Evolutionary conservation across 768 basidiomycete genomes (phyloP).

Genomic region (Leccinum longicurvipes): DNA sequence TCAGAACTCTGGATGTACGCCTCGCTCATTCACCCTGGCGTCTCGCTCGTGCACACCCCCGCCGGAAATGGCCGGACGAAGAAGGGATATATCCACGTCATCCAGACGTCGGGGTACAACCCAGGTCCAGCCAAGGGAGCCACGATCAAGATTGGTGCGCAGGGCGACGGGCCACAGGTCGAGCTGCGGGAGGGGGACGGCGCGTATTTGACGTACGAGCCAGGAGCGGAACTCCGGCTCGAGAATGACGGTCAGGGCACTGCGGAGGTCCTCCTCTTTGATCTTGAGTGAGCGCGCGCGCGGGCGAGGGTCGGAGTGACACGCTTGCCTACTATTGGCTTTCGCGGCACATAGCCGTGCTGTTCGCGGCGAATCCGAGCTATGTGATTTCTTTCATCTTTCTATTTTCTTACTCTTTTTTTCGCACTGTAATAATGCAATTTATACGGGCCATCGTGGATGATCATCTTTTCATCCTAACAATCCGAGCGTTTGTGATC

Average conservation of each 20-base stretch:
- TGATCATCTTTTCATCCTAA: slow-evolving; percentile 7
- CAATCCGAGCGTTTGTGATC: neutral
- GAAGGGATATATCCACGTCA: slow-evolving; percentile 81
- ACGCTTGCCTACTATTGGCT: neutral
- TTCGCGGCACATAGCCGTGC: neutral
- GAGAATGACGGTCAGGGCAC: slow-evolving; percentile 63
- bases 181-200: slow-evolving; percentile 86
- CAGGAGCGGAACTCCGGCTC: slow-evolving; percentile 34
- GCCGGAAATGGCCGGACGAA: slow-evolving; percentile 33
- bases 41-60: slow-evolving; percentile 52
- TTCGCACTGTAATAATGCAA: slow-evolving; percentile 1
- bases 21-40: slow-evolving; percentile 60
- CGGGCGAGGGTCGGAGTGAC: neutral
- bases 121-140: slow-evolving; percentile 53
- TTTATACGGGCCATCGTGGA: neutral
- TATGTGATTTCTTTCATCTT: neutral
- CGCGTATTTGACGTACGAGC: slow-evolving; percentile 60
- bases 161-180: slow-evolving; percentile 38
- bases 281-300: slow-evolving; percentile 48
- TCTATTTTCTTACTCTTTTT: neutral
- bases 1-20: slow-evolving; percentile 70
- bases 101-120: slow-evolving; percentile 84
- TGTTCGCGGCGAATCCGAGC: neutral
- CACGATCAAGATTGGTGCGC: slow-evolving; percentile 48
- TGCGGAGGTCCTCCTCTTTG: slow-evolving; percentile 80